Conservation (phyloP, 192 early-diverging fungal genomes). For the Coemansia sp. region DNA sequence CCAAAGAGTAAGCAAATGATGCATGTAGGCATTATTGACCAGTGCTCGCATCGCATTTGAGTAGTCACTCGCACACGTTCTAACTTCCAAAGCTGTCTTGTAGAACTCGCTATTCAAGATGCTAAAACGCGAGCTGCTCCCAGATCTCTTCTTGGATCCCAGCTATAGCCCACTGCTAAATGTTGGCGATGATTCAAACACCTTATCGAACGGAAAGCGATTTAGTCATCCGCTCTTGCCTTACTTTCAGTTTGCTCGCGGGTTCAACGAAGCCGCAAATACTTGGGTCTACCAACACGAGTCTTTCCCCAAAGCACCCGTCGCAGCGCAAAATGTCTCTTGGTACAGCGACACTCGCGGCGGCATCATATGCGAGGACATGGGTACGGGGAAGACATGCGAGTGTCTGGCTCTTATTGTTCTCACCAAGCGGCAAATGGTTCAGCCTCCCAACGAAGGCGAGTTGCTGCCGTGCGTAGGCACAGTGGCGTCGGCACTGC, state of each 20-base stretch:
- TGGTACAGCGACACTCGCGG: conserved; percentile 52
- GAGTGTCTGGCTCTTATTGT: conserved; percentile 68
- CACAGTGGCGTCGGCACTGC: conserved; percentile 29
- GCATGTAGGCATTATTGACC: not conserved
- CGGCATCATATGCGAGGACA: conserved; percentile 85
- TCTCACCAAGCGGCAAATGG: conserved; percentile 61
- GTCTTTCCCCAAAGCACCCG: conserved; percentile 28
- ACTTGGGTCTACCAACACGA: conserved; percentile 28
- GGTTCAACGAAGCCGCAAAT: conserved; percentile 29
- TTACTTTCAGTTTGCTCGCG: conserved; percentile 42
- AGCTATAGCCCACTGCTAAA: conserved; percentile 34
- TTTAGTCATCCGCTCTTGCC: conserved; percentile 36
- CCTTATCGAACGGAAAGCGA: not conserved
- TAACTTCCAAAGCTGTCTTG: not conserved
- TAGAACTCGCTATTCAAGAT: conserved; percentile 71
- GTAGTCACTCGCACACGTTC: not conserved
- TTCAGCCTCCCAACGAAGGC: conserved; percentile 34
- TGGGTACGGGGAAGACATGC: conserved; percentile 87
- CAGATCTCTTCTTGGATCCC: conserved; percentile 57
- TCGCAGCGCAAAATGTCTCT: conserved; percentile 28
- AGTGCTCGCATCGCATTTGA: not conserved
- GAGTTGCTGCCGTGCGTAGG: conserved; percentile 43
- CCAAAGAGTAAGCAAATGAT: conserved; percentile 46
- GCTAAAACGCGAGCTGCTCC: conserved; percentile 64
- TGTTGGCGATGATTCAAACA: conserved; percentile 9